Evolutionary conservation across 1,284 basidiomycete species (phyloP).

Genomic region (Cutaneotrichosporon daszewskae): DNA sequence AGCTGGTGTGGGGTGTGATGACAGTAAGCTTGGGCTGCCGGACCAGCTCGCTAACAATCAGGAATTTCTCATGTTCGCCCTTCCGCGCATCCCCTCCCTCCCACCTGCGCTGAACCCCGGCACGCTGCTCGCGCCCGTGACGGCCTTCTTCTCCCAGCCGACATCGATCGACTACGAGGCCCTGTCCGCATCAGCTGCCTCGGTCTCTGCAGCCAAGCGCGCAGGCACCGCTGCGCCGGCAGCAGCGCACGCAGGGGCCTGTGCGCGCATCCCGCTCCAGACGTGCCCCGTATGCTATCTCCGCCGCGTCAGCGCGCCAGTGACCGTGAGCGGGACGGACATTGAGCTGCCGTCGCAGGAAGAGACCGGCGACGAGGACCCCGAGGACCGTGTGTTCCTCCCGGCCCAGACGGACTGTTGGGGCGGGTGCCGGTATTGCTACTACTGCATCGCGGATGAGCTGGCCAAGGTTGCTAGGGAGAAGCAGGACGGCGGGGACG

Average conservation of each 20-base stretch:
- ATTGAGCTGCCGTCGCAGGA: slow-evolving; percentile 14
- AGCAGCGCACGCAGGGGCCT: slow-evolving; percentile 32
- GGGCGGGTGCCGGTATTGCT: slow-evolving; percentile 77
- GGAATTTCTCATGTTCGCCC: slow-evolving; percentile 92
- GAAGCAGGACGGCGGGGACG: slow-evolving; percentile 3
- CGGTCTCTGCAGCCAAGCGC: slow-evolving; percentile 13
- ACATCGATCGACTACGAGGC: slow-evolving; percentile 28
- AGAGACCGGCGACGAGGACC: slow-evolving; percentile 23
- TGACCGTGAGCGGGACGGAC: slow-evolving; percentile 22
- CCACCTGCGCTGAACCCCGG: slow-evolving; percentile 54
- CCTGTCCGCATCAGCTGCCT: slow-evolving; percentile 4
- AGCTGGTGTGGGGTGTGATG: slow-evolving; percentile 98
- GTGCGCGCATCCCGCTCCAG: slow-evolving; percentile 36
- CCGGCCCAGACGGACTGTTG: slow-evolving; percentile 44
- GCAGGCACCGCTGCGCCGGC: slow-evolving; percentile 3
- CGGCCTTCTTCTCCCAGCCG: slow-evolving; percentile 22
- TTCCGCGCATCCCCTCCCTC: slow-evolving; percentile 71
- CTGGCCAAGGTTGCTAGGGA: slow-evolving; percentile 52
- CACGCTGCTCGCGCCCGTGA: slow-evolving; percentile 36
- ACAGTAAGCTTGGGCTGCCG: slow-evolving; percentile 59
- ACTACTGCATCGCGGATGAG: slow-evolving; percentile 75
- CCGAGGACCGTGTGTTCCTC: slow-evolving; percentile 40
- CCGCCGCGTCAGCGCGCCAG: slow-evolving; percentile 22
- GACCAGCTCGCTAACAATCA: slow-evolving; percentile 37
- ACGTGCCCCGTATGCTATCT: slow-evolving; percentile 50